Base-by-base conservation (phyloP, 2,329 filamentous ascomycete genomes). In the Pseudodiploospora longispora region DNA sequence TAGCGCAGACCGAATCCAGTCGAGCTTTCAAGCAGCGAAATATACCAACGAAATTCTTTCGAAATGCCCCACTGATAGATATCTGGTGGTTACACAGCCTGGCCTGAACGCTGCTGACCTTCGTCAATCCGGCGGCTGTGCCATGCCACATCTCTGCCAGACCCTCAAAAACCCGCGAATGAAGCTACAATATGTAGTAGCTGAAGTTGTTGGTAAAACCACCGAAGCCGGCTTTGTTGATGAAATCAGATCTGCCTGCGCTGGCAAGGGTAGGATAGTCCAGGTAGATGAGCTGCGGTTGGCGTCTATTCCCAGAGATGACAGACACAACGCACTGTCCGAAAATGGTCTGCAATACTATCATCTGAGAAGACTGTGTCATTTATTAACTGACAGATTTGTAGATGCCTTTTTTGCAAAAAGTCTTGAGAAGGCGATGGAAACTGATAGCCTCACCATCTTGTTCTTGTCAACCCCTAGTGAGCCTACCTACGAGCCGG, bases 81-180 rank as follows among this genome's bases (percentile, higher is more conserved):
- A 95, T 66, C 69, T 94, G 46, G 63, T 96, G 52, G 76, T 94
- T 49, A 78, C 80, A 30, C 88, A 95, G 60, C 82, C 85, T 8
- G 84, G 85, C 52, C 73, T 89, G 45, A 80, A 82, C 53, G 76
- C 80, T 36, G 70, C 72, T 50, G 87, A 95, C 62, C 81, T 91
- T 55, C 66, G 68, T 52, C 66, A 69, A 47, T 57, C 54, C 59
- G 65, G 63, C 59, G 69, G 50, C 47, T 70, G 71, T 71, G 53
- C 77, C 71, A 58, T 75, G 70, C 66, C 74, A 68, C 68, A 73
- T 61, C 67, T 80, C 35, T 70, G 69, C 57, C 55, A 60, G 30
- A 64, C 69, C 10, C 59, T 69, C 19, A 52, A 63, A 10, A 57
- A 60, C 45, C 38, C 56, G 32, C 53, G 59, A 27, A 57, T 71